phyloP scores from a whole-genome alignment of 2,329 filamentous ascomycete species.

The Aspergillus udagawae region DNA sequence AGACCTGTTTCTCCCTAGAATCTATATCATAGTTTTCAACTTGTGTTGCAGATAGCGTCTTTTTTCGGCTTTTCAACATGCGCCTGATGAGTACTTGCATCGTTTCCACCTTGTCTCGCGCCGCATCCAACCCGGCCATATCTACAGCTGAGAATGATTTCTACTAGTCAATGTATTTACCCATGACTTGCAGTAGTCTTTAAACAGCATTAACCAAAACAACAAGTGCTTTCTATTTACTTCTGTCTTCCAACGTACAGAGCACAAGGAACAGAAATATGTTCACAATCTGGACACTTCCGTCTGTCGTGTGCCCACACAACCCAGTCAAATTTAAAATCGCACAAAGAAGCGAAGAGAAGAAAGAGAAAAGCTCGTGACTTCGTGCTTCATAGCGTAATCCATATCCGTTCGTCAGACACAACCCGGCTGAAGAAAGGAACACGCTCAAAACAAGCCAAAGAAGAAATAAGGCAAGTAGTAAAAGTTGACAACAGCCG shows the following conservation, averaged over 20 bases:
- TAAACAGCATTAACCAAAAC: not conserved
- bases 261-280: no score
- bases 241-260: not conserved
- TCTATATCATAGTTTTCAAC: not conserved
- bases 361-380: not conserved
- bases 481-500: not conserved
- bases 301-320: not conserved
- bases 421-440: conserved; percentile 1
- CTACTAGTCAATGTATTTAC: not conserved
- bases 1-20: not conserved
- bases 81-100: not conserved
- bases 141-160: not conserved
- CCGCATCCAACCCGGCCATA: not conserved
- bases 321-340: not conserved
- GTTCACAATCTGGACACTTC: not conserved
- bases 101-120: not conserved
- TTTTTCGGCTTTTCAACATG: not conserved
- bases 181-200: not conserved
- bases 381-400: conserved; percentile 8
- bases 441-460: conserved; percentile 3
- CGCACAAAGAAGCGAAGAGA: not conserved
- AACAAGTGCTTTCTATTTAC: not conserved
- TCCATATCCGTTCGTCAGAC: conserved; percentile 5
- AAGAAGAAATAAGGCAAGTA: not conserved
- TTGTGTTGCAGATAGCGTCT: not conserved